Evolutionary conservation across 176 grass and related monocot species (phyloP).

Genomic region (Avena insularis): DNA sequence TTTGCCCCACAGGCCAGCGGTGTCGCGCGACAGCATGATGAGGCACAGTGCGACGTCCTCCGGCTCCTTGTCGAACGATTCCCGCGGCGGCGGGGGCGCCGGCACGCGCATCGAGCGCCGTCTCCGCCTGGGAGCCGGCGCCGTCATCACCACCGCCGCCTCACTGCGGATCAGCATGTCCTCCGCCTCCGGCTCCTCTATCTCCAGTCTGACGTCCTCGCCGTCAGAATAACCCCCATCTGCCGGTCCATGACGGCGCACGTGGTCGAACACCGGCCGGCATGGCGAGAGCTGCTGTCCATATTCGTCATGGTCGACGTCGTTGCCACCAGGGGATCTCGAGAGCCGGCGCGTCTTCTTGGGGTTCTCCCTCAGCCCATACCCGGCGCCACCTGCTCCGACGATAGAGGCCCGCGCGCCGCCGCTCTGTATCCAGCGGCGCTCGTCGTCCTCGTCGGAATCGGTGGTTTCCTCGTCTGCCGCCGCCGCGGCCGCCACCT

Average conservation of each 20-base stretch:
- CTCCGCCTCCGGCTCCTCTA: background rate
- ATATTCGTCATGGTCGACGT: conserved; percentile 2
- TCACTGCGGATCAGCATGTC: conserved; percentile 9
- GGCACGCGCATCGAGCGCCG: conserved; percentile 48
- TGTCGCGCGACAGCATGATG: conserved; percentile 65
- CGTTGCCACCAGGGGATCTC: background rate
- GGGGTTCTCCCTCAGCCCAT: conserved; percentile 69
- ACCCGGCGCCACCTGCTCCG: conserved; percentile 25
- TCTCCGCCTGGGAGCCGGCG: conserved; percentile 42
- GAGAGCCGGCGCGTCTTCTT: conserved; percentile 77
- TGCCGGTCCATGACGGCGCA: conserved; percentile 27
- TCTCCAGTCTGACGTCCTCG: background rate
- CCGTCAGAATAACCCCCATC: background rate
- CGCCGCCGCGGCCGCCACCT: conserved; percentile 19
- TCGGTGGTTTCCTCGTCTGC: background rate
- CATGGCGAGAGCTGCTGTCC: conserved; percentile 39
- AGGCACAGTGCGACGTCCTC: conserved; percentile 68
- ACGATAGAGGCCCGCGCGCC: background rate
- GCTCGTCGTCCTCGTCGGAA: background rate
- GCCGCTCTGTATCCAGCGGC: conserved; percentile 17
- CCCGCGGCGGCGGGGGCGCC: background rate
- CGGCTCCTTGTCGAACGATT: conserved; percentile 39
- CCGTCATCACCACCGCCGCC: conserved; percentile 14
- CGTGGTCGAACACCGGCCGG: conserved; percentile 26
- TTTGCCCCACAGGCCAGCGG: background rate